Evolutionary conservation across 495 filamentous ascomycete genomes (phyloP), one percentile per base, ranked within the genome.

Genomic region (Elasticomyces elasticus): DNA sequence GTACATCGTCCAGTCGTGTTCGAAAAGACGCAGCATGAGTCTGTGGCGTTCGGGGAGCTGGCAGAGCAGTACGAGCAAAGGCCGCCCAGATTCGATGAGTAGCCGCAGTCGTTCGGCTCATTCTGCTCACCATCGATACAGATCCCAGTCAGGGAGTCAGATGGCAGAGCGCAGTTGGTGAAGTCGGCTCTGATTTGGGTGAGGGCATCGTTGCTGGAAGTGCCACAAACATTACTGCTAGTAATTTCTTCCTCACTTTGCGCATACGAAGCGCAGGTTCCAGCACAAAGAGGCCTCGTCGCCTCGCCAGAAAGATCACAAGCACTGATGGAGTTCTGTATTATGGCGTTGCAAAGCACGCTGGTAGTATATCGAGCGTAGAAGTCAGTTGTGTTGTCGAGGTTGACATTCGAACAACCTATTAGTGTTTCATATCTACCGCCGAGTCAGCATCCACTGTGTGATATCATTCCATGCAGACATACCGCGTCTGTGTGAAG

Each of bases 321-420:
- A 31, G 75, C 67, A n/a, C 64, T 55, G 59, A 83, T 82, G 23
- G 94, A 99, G 64, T 88, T 89, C 69, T 97, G 94, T 51, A 99
- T 79, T 66, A 99, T 85, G 55, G 86, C 80, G 76, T 90, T 97
- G 78, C 94, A 99, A 59, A 99, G 78, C 66, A 89, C 81, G 61
- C 86, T 91, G 45, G 81, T 91, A 12, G 89, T 95, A 70, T 89
- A 99, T 62, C 90, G 84, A 22, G 94, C 92, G 72, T 99, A 99
- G 63, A 88, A 79, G 61, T 83, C 76, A 50, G 79, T 83, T n/a
- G 87, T 84, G 60, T 94, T 86, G 27, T 82, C 82, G 46, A 86
- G 76, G 62, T 92, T 82, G 64, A 94, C 69, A 55, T 79, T 79
- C 30, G 77, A 73, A 66, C 92, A 99, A 37, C 92, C 91, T 28